A percentile compares a stretch with the other conserved stretches of the same genome.
Conservation (phyloP, 2,329 filamentous ascomycete species). For the Colletotrichum australisinense region DNA sequence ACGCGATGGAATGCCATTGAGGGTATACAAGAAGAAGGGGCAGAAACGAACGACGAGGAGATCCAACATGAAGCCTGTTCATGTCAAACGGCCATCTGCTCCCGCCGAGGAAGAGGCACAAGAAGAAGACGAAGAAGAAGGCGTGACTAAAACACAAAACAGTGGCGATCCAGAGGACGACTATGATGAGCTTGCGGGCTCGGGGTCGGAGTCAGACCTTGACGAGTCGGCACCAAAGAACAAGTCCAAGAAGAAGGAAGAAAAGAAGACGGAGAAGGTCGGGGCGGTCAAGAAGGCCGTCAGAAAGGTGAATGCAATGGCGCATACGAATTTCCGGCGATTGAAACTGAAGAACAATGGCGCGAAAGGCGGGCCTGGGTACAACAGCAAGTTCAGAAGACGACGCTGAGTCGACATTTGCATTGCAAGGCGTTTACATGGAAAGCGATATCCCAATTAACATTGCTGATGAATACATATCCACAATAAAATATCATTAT, state of each 20-base stretch:
- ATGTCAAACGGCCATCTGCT: constrained; percentile 58
- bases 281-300: constrained; percentile 62
- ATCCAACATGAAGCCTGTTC: constrained; percentile 71
- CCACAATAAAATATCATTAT: constrained; percentile 15
- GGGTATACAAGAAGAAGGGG: constrained; percentile 84
- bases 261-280: constrained; percentile 47
- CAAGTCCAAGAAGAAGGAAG: constrained; percentile 39
- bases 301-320: constrained; percentile 72
- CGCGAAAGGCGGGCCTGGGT: constrained; percentile 69
- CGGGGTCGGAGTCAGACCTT: constrained; percentile 48
- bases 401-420: constrained; percentile 46
- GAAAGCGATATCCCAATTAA: constrained; percentile 17
- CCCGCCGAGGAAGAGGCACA: constrained; percentile 43
- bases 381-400: constrained; percentile 69
- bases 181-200: constrained; percentile 44
- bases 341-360: constrained; percentile 73
- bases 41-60: constrained; percentile 81
- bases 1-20: constrained; percentile 69
- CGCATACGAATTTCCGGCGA: constrained; percentile 74
- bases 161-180: constrained; percentile 43
- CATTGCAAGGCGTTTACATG: constrained; percentile 10
- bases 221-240: constrained; percentile 41
- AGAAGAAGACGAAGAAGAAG: constrained; percentile 42
- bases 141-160: constrained; percentile 53
- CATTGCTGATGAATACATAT: constrained; percentile 21